A percentile compares a stretch with the other conserved stretches of the same genome.
Conservation (phyloP, 768 basidiomycete genomes). For the Trametes cubensis region DNA sequence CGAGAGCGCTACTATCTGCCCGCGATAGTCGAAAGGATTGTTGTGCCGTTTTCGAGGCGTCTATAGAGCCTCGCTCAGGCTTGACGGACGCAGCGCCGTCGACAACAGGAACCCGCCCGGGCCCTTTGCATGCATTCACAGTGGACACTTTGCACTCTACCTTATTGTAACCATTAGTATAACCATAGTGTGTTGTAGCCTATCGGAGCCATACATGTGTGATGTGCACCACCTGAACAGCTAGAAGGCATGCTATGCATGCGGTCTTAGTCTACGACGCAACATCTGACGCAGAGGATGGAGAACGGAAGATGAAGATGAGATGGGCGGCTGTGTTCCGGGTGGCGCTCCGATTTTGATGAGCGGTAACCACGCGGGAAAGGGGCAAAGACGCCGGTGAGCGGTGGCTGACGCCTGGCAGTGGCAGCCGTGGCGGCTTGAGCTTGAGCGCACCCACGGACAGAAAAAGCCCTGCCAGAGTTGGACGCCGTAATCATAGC, state of each 20-base stretch:
- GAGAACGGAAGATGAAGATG: not conserved
- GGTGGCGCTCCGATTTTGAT: constrained; percentile 14
- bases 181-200: too few relatives aligned
- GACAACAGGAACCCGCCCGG: too few relatives aligned
- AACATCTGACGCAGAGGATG: not conserved
- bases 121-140: too few relatives aligned
- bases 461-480: not conserved
- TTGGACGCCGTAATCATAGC: not conserved
- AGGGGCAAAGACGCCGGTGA: not conserved
- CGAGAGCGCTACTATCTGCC: not conserved
- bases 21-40: not conserved
- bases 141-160: not conserved
- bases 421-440: too few relatives aligned
- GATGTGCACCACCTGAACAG: not conserved
- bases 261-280: not conserved
- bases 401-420: too few relatives aligned
- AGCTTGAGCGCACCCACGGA: too few relatives aligned
- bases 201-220: not conserved
- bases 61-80: not conserved
- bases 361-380: constrained; percentile 6
- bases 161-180: not conserved
- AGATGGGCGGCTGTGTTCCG: constrained; percentile 5
- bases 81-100: too few relatives aligned
- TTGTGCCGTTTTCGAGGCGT: not conserved
- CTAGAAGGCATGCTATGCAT: constrained; percentile 5